Percentiles rank a stretch among this genome's conserved stretches.
Conservation (phyloP, 2,329 filamentous ascomycete genomes). For the Purpureocillium lavendulum region DNA sequence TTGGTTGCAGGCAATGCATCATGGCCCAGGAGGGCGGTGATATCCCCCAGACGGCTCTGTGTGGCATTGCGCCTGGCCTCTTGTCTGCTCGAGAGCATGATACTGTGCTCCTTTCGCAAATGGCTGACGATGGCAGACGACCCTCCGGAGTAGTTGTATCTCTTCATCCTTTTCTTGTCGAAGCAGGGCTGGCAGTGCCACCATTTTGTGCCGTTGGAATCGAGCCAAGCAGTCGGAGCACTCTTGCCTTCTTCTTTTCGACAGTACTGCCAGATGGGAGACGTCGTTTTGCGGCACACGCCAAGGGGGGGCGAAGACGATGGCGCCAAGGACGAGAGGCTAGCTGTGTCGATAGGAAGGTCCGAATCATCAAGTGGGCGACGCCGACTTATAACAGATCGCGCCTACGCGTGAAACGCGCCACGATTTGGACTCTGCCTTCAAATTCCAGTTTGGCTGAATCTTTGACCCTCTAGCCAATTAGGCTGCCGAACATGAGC, state of each 20-base stretch:
- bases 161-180: background rate
- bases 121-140: conserved; percentile 1
- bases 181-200: conserved; percentile 4
- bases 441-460: no score
- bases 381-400: no score
- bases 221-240: background rate
- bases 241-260: background rate
- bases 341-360: no score
- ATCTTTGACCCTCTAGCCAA: no score
- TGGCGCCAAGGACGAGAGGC: no score
- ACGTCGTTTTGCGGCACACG: no score
- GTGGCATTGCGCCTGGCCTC: background rate
- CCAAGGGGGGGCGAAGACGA: no score
- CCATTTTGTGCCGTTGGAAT: background rate
- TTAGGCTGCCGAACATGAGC: no score
- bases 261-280: no score
- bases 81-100: background rate
- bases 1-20: background rate
- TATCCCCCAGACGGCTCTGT: conserved; percentile 1
- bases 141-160: conserved; percentile 1
- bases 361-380: no score
- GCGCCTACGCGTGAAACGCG: no score
- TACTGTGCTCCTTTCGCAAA: background rate
- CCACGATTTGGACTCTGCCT: no score
- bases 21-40: background rate